phyloP scores from a whole-genome alignment of 2,329 filamentous ascomycete genomes.

The Zymoseptoria pseudotritici region DNA sequence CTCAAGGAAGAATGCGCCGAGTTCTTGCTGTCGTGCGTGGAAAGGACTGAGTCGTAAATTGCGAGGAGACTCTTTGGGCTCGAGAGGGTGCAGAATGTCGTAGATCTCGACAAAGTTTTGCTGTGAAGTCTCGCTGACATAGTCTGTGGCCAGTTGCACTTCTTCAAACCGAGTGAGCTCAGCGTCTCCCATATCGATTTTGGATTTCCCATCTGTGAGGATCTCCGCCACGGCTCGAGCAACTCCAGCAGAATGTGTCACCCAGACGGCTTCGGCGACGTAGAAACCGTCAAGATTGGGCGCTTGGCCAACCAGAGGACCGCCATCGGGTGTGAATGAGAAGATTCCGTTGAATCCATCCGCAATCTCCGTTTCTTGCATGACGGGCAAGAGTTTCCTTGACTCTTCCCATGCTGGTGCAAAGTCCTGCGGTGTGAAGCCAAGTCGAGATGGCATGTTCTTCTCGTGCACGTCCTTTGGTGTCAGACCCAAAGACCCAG shows the following conservation, averaged over 20 bases:
- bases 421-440: constrained; percentile 55
- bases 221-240: constrained; percentile 54
- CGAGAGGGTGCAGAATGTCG: constrained; percentile 56
- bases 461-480: constrained; percentile 49
- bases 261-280: constrained; percentile 60
- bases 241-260: constrained; percentile 58
- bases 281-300: constrained; percentile 55
- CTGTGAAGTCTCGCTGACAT: constrained; percentile 52
- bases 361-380: constrained; percentile 45
- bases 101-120: constrained; percentile 60
- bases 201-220: constrained; percentile 49
- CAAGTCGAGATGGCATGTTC: constrained; percentile 56
- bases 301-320: constrained; percentile 51
- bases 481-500: constrained; percentile 48
- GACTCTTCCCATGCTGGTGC: constrained; percentile 53
- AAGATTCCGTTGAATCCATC: constrained; percentile 61
- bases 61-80: constrained; percentile 50
- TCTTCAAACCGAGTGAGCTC: constrained; percentile 56
- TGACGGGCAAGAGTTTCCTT: constrained; percentile 46
- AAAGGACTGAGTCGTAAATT: constrained; percentile 55
- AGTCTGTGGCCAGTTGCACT: constrained; percentile 49
- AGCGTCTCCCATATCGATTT: constrained; percentile 52
- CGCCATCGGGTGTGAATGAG: constrained; percentile 59
- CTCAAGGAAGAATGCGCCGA: constrained; percentile 55
- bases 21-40: constrained; percentile 45